phyloP scores from a whole-genome alignment of 2,329 filamentous ascomycete species.

The Erysiphe pulchra region DNA sequence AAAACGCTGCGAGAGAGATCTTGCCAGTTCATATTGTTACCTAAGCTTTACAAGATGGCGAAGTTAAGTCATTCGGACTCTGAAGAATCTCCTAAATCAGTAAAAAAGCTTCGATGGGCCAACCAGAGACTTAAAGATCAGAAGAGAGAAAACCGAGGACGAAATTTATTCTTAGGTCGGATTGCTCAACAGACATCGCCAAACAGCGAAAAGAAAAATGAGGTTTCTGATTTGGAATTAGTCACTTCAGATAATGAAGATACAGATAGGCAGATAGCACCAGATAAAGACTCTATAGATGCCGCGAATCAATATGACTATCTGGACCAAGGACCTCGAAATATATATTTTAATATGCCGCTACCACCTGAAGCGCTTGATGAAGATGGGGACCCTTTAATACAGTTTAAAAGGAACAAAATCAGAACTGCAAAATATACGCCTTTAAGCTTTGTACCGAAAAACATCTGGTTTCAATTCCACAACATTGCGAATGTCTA shows the following conservation, averaged over 20 bases:
- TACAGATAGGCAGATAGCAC: constrained; percentile 6
- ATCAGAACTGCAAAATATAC: constrained; percentile 97
- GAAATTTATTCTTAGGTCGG: constrained; percentile 57
- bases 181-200: constrained; percentile 31
- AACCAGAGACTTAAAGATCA: constrained; percentile 58
- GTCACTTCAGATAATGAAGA: constrained; percentile 14
- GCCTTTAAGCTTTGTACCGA: constrained; percentile 77
- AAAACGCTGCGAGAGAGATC: not conserved
- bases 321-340: constrained; percentile 18
- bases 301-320: constrained; percentile 14
- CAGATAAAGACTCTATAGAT: constrained; percentile 13
- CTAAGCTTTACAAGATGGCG: not conserved
- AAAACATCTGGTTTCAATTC: constrained; percentile 94
- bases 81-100: constrained; percentile 26
- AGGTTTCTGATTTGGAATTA: constrained; percentile 16
- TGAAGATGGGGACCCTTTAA: constrained; percentile 49
- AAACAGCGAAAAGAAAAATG: constrained; percentile 42
- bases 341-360: constrained; percentile 65
- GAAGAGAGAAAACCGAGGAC: constrained; percentile 51
- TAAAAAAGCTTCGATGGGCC: constrained; percentile 78
- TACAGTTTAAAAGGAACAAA: constrained; percentile 69
- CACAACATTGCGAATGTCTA: constrained; percentile 98
- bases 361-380: constrained; percentile 52
- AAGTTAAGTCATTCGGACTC: constrained; percentile 6
- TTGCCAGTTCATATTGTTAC: not conserved